Conservation (phyloP, 2,329 filamentous ascomycete genomes). For the Lachnellula suecica region DNA sequence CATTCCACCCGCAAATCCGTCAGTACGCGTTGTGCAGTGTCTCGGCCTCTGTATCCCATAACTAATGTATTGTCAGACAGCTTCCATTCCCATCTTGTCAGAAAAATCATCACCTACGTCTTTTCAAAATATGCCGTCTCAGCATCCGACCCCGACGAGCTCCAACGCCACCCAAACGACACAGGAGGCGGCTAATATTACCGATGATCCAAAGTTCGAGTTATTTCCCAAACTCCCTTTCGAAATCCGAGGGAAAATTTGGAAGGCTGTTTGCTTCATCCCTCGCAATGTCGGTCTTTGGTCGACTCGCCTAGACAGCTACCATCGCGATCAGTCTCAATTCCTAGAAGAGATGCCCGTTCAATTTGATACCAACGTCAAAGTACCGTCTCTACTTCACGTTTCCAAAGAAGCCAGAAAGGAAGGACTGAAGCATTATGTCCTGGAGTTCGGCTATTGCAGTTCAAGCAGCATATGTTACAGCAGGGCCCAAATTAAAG, state of each 20-base stretch:
- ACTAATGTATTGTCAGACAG: too few relatives aligned
- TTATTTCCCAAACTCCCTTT: neutral
- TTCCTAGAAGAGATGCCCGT: neutral
- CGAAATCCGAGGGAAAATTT: neutral
- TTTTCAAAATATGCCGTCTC: too few relatives aligned
- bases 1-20: too few relatives aligned
- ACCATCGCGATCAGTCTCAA: neutral
- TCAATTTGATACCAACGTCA: neutral
- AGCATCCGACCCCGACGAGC: too few relatives aligned
- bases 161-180: neutral
- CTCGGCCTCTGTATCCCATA: too few relatives aligned
- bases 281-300: neutral
- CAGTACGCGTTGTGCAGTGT: too few relatives aligned
- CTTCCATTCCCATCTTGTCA: too few relatives aligned
- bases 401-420: neutral
- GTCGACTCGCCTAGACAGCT: neutral
- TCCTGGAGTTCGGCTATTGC: neutral
- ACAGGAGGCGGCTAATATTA: neutral
- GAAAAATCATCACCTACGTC: too few relatives aligned
- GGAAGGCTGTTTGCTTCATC: neutral
- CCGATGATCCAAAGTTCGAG: neutral
- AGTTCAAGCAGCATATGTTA: neutral
- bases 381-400: neutral
- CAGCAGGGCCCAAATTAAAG: neutral
- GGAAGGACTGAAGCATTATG: neutral